A percentile compares a stretch with the other conserved stretches of the same genome.
phyloP scores from a whole-genome alignment of 1,284 basidiomycete genomes.

The Ganoderma lucidum region DNA sequence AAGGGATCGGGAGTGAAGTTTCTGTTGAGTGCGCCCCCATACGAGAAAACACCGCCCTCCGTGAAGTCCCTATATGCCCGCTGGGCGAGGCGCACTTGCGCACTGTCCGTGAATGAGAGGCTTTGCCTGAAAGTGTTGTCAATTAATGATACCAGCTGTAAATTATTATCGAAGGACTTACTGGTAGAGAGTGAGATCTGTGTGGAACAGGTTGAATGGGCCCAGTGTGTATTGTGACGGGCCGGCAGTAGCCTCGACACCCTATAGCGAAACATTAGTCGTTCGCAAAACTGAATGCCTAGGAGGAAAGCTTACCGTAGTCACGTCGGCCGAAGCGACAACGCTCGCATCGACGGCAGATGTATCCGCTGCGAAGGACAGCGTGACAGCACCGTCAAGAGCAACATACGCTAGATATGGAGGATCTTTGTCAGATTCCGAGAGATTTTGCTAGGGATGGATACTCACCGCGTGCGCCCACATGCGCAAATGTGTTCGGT shows the following conservation, averaged over 20 bases:
- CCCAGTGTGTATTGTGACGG: not conserved
- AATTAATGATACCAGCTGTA: not conserved
- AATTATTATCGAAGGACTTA: not conserved
- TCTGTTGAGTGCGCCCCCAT: not conserved
- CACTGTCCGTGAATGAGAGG: not conserved
- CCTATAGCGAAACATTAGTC: not conserved
- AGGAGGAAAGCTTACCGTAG: not conserved
- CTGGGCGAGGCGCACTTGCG: not conserved
- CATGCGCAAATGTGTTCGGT: constrained; percentile 5
- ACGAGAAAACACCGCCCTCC: not conserved
- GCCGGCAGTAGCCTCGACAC: constrained; percentile 1
- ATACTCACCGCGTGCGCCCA: not conserved
- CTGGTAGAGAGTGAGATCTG: not conserved
- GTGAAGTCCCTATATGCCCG: not conserved
- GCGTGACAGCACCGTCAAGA: not conserved
- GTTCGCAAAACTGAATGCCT: not conserved
- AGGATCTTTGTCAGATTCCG: not conserved
- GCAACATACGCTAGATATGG: not conserved
- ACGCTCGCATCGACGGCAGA: constrained; percentile 7
- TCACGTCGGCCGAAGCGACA: constrained; percentile 5
- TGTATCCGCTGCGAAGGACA: constrained; percentile 5
- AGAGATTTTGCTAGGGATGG: not conserved
- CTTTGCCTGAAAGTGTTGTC: not conserved
- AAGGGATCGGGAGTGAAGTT: not conserved
- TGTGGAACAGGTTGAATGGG: constrained; percentile 2